Conservation (phyloP, 2,329 filamentous ascomycete genomes). For the Verruconis gallopava region DNA sequence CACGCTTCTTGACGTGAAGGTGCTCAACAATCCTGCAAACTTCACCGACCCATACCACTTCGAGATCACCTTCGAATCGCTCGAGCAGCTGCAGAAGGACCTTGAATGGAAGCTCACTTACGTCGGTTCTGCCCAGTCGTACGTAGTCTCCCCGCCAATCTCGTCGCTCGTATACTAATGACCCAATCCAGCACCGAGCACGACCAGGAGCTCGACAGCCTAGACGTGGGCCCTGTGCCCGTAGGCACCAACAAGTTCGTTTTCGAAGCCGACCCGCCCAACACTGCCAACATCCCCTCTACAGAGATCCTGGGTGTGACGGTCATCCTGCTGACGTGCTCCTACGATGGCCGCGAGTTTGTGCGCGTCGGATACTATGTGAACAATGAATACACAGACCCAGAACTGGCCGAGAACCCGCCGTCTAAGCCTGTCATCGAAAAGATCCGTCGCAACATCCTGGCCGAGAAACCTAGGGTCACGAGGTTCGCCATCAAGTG, state of each 20-base stretch:
- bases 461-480: slow-evolving; percentile 93
- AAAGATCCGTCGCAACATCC: slow-evolving; percentile 78
- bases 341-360: slow-evolving; percentile 93
- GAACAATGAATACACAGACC: slow-evolving; percentile 96
- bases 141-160: slow-evolving; percentile 29
- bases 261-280: slow-evolving; percentile 88
- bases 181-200: slow-evolving; percentile 92
- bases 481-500: slow-evolving; percentile 98
- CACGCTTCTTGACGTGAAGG: slow-evolving; percentile 86
- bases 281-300: slow-evolving; percentile 80
- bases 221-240: slow-evolving; percentile 93
- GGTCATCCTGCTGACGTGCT: slow-evolving; percentile 89
- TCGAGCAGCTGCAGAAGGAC: slow-evolving; percentile 90
- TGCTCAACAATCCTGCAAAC: slow-evolving; percentile 91
- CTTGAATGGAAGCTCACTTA: slow-evolving; percentile 99
- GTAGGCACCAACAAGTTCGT: slow-evolving; percentile 98
- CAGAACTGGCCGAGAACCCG: slow-evolving; percentile 77
- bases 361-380: slow-evolving; percentile 98
- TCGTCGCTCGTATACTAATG: slow-evolving; percentile 30
- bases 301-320: slow-evolving; percentile 95
- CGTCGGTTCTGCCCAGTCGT: slow-evolving; percentile 95
- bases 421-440: slow-evolving; percentile 88
- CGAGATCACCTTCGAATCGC: slow-evolving; percentile 97
- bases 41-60: slow-evolving; percentile 92
- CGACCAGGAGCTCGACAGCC: slow-evolving; percentile 93